These are phyloP conservation scores for Brassica napus DNA, from an alignment of 345 rosid genomes.

Conservation along the genomic window DNA sequence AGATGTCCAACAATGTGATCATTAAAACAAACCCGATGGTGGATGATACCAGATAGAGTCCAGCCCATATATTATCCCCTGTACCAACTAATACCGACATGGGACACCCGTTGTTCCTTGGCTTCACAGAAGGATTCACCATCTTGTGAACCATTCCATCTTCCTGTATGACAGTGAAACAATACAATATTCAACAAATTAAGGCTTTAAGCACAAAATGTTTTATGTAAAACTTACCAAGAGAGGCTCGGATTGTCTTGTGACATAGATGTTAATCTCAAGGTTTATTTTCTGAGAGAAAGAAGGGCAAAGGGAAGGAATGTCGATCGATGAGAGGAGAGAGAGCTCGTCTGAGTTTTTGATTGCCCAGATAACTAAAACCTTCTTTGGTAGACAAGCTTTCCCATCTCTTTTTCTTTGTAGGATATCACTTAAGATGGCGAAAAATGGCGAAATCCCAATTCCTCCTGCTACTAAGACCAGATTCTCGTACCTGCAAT, in stretches of 20 bases:
- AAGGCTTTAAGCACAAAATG: neutral
- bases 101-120: constrained; percentile 43
- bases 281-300: constrained; percentile 56
- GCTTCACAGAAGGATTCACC: constrained; percentile 37
- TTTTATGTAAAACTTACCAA: constrained; percentile 49
- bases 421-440: constrained; percentile 75
- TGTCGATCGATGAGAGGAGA: constrained; percentile 60
- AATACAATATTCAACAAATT: neutral
- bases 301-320: constrained; percentile 63
- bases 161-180: constrained; percentile 56
- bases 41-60: constrained; percentile 57
- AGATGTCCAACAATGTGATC: constrained; percentile 49
- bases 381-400: constrained; percentile 64
- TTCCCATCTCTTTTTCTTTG: constrained; percentile 65
- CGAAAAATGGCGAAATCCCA: constrained; percentile 87
- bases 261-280: constrained; percentile 60
- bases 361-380: constrained; percentile 80
- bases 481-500: constrained; percentile 72
- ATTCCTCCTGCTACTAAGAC: constrained; percentile 91
- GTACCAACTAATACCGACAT: constrained; percentile 84
- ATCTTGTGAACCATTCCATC: constrained; percentile 51
- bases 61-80: constrained; percentile 74
- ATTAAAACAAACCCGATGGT: constrained; percentile 57
- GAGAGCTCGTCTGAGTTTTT: constrained; percentile 75
- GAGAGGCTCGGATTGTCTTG: constrained; percentile 69